Evolutionary conservation across 352 stramenopile genomes (phyloP).

Genomic region (Phytophthora multivora): DNA sequence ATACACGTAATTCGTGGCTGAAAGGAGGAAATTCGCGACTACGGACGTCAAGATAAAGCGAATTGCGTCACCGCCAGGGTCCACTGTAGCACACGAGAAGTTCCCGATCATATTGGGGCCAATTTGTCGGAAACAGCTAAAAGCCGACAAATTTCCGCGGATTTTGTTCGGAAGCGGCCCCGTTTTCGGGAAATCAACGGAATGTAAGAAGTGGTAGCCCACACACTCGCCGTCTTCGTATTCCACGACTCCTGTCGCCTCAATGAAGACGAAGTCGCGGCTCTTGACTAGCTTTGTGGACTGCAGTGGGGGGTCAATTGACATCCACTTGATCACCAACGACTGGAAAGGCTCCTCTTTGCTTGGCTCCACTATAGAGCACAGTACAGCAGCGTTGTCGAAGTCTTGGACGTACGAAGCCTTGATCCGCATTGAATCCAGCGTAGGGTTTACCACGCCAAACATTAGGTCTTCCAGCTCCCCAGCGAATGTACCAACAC

Average conservation of each 20-base stretch:
- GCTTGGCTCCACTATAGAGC: constrained; percentile 23
- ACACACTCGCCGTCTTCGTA: constrained; percentile 8
- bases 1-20: constrained; percentile 38
- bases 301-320: constrained; percentile 22
- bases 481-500: constrained; percentile 23
- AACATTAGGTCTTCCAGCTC: constrained; percentile 40
- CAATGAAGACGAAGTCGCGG: constrained; percentile 8
- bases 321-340: constrained; percentile 37
- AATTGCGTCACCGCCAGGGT: constrained; percentile 30
- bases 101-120: constrained; percentile 37
- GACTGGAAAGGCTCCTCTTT: constrained; percentile 31
- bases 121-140: constrained; percentile 45
- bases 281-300: constrained; percentile 8
- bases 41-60: constrained; percentile 29
- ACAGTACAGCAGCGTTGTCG: constrained; percentile 23
- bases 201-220: constrained; percentile 21
- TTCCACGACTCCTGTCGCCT: constrained; percentile 6
- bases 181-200: constrained; percentile 41
- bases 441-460: constrained; percentile 28
- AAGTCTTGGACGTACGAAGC: constrained; percentile 29
- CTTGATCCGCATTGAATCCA: constrained; percentile 34
- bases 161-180: constrained; percentile 29
- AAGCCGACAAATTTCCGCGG: constrained; percentile 43
- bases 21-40: constrained; percentile 35
- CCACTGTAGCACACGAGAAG: constrained; percentile 31